Evolutionary conservation across 2,329 filamentous ascomycete genomes (phyloP).

Genomic region (Phaeosphaeriaceae sp.): DNA sequence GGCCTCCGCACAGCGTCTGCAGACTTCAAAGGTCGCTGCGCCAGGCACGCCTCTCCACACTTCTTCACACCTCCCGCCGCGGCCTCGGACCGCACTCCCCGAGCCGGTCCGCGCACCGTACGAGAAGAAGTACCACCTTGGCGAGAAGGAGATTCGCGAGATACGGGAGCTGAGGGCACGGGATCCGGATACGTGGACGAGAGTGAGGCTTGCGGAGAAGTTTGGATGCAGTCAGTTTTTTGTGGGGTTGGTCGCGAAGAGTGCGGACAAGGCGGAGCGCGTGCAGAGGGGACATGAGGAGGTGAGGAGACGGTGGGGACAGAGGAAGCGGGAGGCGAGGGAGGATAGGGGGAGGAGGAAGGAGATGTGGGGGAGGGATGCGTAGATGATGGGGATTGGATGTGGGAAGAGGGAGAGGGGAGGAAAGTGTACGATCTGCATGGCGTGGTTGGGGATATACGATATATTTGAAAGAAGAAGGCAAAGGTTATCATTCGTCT

Average conservation of each 20-base stretch:
- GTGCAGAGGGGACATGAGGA: constrained; percentile 59
- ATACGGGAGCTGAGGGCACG: constrained; percentile 62
- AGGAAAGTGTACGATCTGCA: background rate
- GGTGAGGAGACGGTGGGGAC: constrained; percentile 67
- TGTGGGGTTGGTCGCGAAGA: constrained; percentile 64
- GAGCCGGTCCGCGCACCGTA: constrained; percentile 58
- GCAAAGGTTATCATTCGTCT: background rate
- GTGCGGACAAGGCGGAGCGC: constrained; percentile 48
- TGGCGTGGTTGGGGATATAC: background rate
- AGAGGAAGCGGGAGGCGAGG: constrained; percentile 64
- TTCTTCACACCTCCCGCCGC: constrained; percentile 27
- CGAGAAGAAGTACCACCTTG: constrained; percentile 69
- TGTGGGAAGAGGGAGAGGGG: background rate
- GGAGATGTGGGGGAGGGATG: constrained; percentile 66
- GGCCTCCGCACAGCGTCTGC: constrained; percentile 25
- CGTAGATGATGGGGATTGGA: constrained; percentile 35
- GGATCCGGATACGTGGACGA: constrained; percentile 67
- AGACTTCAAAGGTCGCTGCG: constrained; percentile 30
- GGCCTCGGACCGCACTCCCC: constrained; percentile 48
- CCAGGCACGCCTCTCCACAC: constrained; percentile 40
- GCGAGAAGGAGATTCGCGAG: constrained; percentile 63
- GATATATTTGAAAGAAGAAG: background rate
- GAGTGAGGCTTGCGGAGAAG: constrained; percentile 65
- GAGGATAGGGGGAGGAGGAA: constrained; percentile 67
- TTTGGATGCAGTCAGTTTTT: constrained; percentile 70